Conservation (phyloP, 805 yeast genomes). For the Diddensiella santjacobensis region DNA sequence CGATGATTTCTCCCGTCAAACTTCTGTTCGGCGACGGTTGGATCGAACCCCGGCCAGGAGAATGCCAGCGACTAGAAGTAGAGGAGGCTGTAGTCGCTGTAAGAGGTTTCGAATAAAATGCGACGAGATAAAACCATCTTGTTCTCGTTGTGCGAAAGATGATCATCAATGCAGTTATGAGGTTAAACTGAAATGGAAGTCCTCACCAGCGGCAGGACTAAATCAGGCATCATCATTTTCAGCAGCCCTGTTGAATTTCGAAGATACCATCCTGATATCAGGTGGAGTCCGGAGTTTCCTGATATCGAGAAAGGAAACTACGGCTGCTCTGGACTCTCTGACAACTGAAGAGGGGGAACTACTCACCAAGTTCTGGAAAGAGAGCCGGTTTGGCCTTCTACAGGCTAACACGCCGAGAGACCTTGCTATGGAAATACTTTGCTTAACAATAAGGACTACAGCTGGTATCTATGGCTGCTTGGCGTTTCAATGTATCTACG, state of each 20-base stretch:
- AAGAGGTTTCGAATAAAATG: neutral
- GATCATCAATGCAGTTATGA: neutral
- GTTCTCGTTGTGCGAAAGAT: neutral
- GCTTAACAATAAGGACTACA: neutral
- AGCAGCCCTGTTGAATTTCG: neutral
- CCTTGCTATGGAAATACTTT: neutral
- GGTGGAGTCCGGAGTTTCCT: neutral
- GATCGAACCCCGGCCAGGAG: too few relatives aligned
- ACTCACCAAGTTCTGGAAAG: neutral
- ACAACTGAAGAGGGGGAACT: neutral
- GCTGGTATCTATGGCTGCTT: neutral
- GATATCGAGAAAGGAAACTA: neutral
- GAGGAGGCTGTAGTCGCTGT: neutral
- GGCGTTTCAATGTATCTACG: neutral
- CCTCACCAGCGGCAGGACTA: neutral
- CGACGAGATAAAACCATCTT: neutral
- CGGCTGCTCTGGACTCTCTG: neutral
- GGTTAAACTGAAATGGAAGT: neutral
- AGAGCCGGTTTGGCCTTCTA: neutral
- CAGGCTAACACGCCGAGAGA: neutral
- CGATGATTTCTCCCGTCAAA: too few relatives aligned
- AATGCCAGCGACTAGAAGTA: too few relatives aligned
- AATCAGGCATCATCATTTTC: too few relatives aligned
- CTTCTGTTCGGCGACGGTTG: too few relatives aligned
- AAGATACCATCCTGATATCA: neutral